Conservation (phyloP, 148 eudicot species). For the Nepenthes mirabilis region DNA sequence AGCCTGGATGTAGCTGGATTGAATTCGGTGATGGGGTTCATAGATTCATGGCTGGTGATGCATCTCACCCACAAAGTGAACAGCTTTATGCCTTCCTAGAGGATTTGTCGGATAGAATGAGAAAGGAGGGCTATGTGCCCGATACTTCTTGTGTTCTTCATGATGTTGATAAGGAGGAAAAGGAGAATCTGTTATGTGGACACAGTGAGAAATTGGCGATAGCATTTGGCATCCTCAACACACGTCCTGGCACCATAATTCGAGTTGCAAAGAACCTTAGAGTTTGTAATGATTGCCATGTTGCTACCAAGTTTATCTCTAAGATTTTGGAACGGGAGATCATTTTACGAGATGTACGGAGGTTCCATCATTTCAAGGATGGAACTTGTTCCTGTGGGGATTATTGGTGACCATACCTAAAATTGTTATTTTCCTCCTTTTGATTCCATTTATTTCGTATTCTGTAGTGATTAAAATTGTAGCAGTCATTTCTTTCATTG, state of each 20-base stretch:
- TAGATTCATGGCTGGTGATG: constrained; percentile 58
- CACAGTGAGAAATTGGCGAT: constrained; percentile 51
- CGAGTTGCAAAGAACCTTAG: constrained; percentile 58
- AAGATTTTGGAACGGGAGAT: constrained; percentile 42
- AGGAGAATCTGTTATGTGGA: constrained; percentile 43
- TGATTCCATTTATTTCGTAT: background rate
- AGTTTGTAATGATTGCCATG: constrained; percentile 55
- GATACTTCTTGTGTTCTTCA: constrained; percentile 65
- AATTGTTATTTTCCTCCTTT: background rate
- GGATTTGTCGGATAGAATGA: constrained; percentile 31
- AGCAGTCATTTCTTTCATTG: too few relatives aligned
- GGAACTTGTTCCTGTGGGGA: constrained; percentile 48
- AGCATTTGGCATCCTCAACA: constrained; percentile 45
- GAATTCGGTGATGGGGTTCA: constrained; percentile 57
- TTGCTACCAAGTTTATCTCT: constrained; percentile 46
- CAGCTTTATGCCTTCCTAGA: constrained; percentile 30
- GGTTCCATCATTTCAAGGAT: constrained; percentile 56
- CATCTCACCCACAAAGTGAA: constrained; percentile 44
- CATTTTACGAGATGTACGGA: constrained; percentile 40
- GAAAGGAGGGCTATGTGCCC: constrained; percentile 55
- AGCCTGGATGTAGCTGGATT: constrained; percentile 88
- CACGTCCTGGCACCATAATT: constrained; percentile 41
- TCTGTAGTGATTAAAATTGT: too few relatives aligned
- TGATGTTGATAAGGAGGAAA: constrained; percentile 37
- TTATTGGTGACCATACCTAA: constrained; percentile 28